A percentile compares a stretch with the other conserved stretches of the same genome.
phyloP scores from a whole-genome alignment of 305 asterid genomes.

The Solanum chacoense region DNA sequence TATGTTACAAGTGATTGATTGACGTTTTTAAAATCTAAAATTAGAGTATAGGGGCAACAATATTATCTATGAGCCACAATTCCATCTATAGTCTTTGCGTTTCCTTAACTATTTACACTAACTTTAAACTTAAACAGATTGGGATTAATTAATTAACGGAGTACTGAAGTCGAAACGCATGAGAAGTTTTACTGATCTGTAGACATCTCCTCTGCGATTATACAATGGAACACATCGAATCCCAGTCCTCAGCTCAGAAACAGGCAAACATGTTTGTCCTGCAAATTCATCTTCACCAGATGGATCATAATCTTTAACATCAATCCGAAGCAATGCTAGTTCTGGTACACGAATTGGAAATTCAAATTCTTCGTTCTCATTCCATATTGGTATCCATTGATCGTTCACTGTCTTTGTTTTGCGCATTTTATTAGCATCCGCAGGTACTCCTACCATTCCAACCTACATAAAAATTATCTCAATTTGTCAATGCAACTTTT shows the following conservation, averaged over 20 bases:
- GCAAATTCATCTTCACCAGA: constrained; percentile 10
- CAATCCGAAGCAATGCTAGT: constrained; percentile 14
- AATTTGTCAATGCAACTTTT: not conserved
- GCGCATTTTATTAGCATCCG: not conserved
- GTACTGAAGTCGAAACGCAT: constrained; percentile 5
- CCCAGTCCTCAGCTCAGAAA: constrained; percentile 11
- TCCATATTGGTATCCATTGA: constrained; percentile 15
- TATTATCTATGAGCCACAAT: not conserved
- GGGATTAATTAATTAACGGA: not conserved
- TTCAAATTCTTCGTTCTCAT: not conserved
- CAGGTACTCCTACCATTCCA: constrained; percentile 5
- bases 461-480: not conserved
- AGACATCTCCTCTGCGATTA: constrained; percentile 2
- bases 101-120: not conserved
- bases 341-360: constrained; percentile 12
- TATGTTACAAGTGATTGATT: not conserved
- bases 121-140: not conserved
- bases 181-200: constrained; percentile 7
- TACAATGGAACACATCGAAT: constrained; percentile 12
- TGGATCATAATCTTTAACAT: constrained; percentile 12
- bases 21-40: not conserved
- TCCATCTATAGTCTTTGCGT: not conserved
- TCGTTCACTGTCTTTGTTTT: not conserved
- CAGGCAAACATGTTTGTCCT: constrained; percentile 16
- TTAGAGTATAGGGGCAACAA: not conserved